Evolutionary conservation across 2,329 filamentous ascomycete genomes (phyloP).

Genomic region (Fusarium veterinarium): DNA sequence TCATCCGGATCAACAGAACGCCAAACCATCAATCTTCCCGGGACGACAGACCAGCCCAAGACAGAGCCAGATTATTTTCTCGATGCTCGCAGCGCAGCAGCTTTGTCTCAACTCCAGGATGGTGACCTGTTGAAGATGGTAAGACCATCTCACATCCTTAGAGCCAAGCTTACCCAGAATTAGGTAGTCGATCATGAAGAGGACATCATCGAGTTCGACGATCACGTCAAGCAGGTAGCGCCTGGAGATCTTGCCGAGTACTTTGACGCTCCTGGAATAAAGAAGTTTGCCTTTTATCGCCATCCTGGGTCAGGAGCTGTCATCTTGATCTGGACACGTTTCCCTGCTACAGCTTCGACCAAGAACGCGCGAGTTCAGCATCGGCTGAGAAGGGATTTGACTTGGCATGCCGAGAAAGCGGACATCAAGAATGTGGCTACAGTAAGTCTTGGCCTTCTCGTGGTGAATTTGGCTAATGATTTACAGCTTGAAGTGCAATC

Average conservation of each 20-base stretch:
- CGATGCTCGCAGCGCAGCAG: background rate
- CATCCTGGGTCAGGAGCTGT: background rate
- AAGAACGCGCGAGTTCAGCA: constrained; percentile 11
- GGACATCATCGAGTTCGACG: background rate
- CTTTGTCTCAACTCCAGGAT: background rate
- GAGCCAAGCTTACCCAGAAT: background rate
- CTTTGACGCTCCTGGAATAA: background rate
- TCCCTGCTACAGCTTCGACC: background rate
- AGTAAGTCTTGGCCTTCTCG: background rate
- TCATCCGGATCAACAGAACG: background rate
- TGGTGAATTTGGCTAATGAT: rapidly evolving
- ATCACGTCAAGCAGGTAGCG: background rate
- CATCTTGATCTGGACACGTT: constrained; percentile 24
- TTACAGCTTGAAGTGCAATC: background rate
- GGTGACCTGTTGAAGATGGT: constrained; percentile 25
- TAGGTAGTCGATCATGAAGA: background rate
- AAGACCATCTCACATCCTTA: background rate
- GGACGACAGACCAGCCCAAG: background rate
- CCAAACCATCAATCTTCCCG: background rate
- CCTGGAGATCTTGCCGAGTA: background rate
- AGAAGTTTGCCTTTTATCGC: constrained; percentile 12
- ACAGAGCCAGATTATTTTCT: background rate
- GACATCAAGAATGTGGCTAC: background rate
- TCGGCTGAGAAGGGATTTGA: constrained; percentile 7
- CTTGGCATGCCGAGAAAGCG: background rate